Evolutionary conservation across 179 eudicot genomes (phyloP), one percentile per base, ranked within the genome.

Genomic region (Spergularia azorica): DNA sequence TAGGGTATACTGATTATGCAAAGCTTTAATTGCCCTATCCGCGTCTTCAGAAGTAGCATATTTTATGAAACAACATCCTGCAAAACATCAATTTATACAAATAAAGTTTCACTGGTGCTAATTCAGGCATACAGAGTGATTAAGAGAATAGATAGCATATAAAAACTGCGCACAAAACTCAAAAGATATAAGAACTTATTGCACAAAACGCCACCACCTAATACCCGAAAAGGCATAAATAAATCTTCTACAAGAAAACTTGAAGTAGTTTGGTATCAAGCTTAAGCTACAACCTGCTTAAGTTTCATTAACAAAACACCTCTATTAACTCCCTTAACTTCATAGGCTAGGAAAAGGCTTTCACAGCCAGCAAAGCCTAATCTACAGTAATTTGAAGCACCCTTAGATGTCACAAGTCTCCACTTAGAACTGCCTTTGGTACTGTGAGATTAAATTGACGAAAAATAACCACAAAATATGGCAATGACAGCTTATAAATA

Each of bases 41-140:
- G 99, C 99, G 80, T 95, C 99, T 80, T 88, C 94, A 60, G 97
- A 85, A 79, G 94, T 90, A 79, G 91, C 92, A 82, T 93, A 95
- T 84, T 95, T 95, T 68, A 95, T 83, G 64, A 95, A 95, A 86
- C 99, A 95, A 83, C 99, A 95, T 77, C 99, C 99, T 93, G 99
- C 92, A 87, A 80, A 36, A 86, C 74, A 81, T 79, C 83, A 85
- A 54, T 88, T 76, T 69, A 77, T 76, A 79, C 74, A 82, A 63
- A 82, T 74, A 56, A 83, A 79, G 72, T 63, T 79, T 82, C 77
- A 82, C 74, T 20, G 55, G 57, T 20, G 36, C 76, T 76, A 57
- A 50, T 73, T 67, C 51, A 70, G 61, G 7, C 62, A 57, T 69
- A 59, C 39, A 67, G 18, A 41, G 20, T 26, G 17, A 46, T 32